Evolutionary conservation across 306 rosid genomes (phyloP).

Genomic region (Pachyrhizus erosus): DNA sequence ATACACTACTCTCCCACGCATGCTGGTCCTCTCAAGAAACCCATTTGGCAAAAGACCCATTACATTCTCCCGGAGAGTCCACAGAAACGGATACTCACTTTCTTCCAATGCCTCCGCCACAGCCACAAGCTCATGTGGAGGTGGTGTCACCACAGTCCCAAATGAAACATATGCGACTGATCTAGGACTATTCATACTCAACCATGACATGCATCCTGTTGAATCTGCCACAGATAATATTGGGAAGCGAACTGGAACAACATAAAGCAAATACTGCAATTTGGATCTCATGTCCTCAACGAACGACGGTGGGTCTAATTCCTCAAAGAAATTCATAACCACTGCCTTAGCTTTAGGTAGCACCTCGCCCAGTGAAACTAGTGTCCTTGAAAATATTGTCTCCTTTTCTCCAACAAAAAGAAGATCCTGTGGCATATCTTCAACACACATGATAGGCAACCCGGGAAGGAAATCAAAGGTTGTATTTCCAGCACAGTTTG

Average conservation of each 20-base stretch:
- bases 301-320: conserved; percentile 9
- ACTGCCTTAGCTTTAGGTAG: conserved; percentile 42
- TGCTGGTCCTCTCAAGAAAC: conserved; percentile 40
- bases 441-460: background rate
- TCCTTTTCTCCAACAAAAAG: background rate
- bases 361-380: conserved; percentile 22
- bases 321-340: conserved; percentile 20
- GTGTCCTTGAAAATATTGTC: background rate
- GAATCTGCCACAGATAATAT: background rate
- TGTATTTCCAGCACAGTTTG: background rate
- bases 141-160: conserved; percentile 27
- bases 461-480: conserved; percentile 52
- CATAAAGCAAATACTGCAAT: conserved; percentile 33
- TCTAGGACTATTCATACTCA: background rate
- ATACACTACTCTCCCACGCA: conserved; percentile 36
- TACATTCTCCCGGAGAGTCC: conserved; percentile 16
- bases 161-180: conserved; percentile 36
- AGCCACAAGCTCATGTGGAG: conserved; percentile 9
- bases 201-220: conserved; percentile 41
- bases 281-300: conserved; percentile 40
- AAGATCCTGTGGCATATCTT: conserved; percentile 41
- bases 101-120: conserved; percentile 53
- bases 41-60: conserved; percentile 31
- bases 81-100: conserved; percentile 24
- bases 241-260: conserved; percentile 18